phyloP scores from a whole-genome alignment of 495 filamentous ascomycete genomes.

The Daldinia grandis region DNA sequence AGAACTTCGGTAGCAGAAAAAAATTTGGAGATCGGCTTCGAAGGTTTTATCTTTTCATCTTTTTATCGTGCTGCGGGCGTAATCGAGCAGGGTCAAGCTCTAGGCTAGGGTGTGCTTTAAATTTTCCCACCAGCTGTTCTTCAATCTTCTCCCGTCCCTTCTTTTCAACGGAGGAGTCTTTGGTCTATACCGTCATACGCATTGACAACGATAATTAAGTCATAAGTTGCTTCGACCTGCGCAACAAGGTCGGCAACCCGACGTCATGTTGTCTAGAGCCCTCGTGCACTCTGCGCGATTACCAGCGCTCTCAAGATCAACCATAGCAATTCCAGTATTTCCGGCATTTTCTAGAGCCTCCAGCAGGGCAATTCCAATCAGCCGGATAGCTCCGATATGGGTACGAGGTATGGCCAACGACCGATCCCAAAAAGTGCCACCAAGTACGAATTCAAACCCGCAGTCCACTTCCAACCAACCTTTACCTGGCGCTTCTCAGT shows the following conservation, averaged over 20 bases:
- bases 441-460: slow-evolving; percentile 14
- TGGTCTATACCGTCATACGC: slow-evolving; percentile 9
- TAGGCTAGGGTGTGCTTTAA: slow-evolving; percentile 14
- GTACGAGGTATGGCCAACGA: slow-evolving; percentile 53
- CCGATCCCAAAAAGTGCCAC: slow-evolving; percentile 25
- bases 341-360: slow-evolving; percentile 27
- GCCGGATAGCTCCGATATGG: slow-evolving; percentile 44
- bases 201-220: neutral
- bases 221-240: slow-evolving; percentile 7
- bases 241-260: slow-evolving; percentile 11
- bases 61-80: slow-evolving; percentile 1
- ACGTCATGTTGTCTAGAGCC: slow-evolving; percentile 55
- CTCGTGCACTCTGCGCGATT: slow-evolving; percentile 50
- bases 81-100: slow-evolving; percentile 12
- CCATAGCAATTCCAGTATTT: slow-evolving; percentile 33
- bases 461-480: slow-evolving; percentile 17
- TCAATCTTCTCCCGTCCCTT: slow-evolving; percentile 16
- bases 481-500: slow-evolving; percentile 13
- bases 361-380: slow-evolving; percentile 14
- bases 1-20: slow-evolving; percentile 32
- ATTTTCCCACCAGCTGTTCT: slow-evolving; percentile 26
- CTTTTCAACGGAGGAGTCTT: slow-evolving; percentile 22
- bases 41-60: neutral
- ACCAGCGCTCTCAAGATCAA: slow-evolving; percentile 41
- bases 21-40: slow-evolving; percentile 22